These are phyloP conservation scores for Plasmodium gaboni DNA, from an alignment of 169 alveolate species.

Conservation along the genomic window DNA sequence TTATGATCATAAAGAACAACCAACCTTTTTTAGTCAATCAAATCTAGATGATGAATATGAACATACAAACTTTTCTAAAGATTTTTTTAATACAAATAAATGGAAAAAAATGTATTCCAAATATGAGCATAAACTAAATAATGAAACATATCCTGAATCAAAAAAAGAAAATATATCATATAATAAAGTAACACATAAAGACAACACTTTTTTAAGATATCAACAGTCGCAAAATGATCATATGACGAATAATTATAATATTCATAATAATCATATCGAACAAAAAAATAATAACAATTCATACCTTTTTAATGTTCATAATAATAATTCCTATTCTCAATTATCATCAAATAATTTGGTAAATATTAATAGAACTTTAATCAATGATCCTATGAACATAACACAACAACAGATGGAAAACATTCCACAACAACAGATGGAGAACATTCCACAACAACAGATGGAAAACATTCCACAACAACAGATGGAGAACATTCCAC, in stretches of 20 bases:
- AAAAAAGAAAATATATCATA: background rate
- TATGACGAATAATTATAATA: too few species aligned
- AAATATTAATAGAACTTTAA: too few species aligned
- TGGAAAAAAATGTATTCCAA: constrained; percentile 46
- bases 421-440: too few species aligned
- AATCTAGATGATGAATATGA: constrained; percentile 37
- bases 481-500: too few species aligned
- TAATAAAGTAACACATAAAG: background rate
- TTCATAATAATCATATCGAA: too few species aligned
- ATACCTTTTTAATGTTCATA: too few species aligned
- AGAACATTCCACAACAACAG: background rate
- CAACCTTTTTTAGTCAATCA: background rate
- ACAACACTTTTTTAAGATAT: too few species aligned
- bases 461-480: background rate
- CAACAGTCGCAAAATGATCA: too few species aligned
- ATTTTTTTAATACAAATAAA: constrained; percentile 14
- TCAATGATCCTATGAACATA: too few species aligned
- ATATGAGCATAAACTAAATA: background rate
- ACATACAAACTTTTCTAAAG: constrained; percentile 7
- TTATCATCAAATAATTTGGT: too few species aligned
- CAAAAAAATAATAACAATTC: too few species aligned
- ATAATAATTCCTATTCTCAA: too few species aligned
- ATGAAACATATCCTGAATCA: background rate
- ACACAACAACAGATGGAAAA: background rate
- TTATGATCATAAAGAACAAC: constrained; percentile 12